phyloP scores from a whole-genome alignment of 2,329 filamentous ascomycete genomes.

The Sporothrix globosa region DNA sequence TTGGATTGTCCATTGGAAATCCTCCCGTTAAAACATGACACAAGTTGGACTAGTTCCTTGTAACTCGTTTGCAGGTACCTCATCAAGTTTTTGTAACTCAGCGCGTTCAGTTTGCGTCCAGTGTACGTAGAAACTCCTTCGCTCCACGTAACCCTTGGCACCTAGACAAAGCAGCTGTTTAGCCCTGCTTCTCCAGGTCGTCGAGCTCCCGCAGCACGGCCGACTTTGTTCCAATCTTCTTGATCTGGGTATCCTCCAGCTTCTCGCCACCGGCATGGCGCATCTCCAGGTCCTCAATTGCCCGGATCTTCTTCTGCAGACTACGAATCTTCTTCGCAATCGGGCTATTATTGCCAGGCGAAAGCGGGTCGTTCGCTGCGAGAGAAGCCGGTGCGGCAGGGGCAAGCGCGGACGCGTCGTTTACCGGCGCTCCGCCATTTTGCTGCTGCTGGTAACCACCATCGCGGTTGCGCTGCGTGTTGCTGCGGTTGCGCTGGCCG shows the following conservation, averaged over 20 bases:
- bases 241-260: constrained; percentile 95
- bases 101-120: background rate
- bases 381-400: constrained; percentile 49
- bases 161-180: background rate
- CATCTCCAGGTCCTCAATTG: constrained; percentile 98
- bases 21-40: background rate
- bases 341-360: constrained; percentile 61
- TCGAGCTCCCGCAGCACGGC: constrained; percentile 82
- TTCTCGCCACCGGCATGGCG: constrained; percentile 91
- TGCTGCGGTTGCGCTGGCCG: constrained; percentile 55
- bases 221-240: constrained; percentile 93
- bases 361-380: constrained; percentile 42
- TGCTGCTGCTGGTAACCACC: constrained; percentile 38
- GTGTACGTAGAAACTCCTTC: background rate
- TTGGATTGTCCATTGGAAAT: background rate
- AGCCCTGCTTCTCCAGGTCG: constrained; percentile 51
- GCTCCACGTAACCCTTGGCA: background rate
- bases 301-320: constrained; percentile 94
- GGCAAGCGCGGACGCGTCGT: constrained; percentile 39
- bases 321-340: constrained; percentile 93
- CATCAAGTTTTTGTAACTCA: background rate
- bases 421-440: constrained; percentile 33
- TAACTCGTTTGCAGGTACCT: background rate
- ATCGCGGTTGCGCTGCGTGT: constrained; percentile 50
- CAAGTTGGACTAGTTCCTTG: background rate